Evolutionary conservation across 495 filamentous ascomycete species (phyloP).

Genomic region (Endocarpon pusillum): DNA sequence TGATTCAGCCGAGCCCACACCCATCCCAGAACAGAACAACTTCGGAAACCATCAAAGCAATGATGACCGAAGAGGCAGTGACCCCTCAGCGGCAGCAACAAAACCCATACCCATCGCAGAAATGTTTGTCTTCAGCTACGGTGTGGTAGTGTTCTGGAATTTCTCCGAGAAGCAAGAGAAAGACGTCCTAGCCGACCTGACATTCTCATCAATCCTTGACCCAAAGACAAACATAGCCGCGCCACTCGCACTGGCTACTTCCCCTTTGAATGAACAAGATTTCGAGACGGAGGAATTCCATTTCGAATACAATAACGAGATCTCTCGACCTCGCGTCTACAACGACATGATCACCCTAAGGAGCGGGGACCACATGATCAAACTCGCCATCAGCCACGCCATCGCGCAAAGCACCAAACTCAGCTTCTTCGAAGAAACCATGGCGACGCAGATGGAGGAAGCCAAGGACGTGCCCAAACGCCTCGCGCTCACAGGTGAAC

Average conservation of each 20-base stretch:
- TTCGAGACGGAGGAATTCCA: conserved; percentile 98
- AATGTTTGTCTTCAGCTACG: conserved; percentile 97
- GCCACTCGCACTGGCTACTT: conserved; percentile 44
- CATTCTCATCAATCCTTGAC: conserved; percentile 50
- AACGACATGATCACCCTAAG: conserved; percentile 98
- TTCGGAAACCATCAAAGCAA: conserved; percentile 5
- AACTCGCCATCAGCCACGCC: conserved; percentile 89
- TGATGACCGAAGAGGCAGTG: conserved; percentile 7
- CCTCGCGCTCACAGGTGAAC: conserved; percentile 70
- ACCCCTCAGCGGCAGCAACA: conserved; percentile 15
- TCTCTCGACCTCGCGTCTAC: conserved; percentile 76
- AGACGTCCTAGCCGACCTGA: conserved; percentile 86
- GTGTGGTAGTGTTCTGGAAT: conserved; percentile 98
- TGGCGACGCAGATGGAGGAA: conserved; percentile 84
- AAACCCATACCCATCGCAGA: conserved; percentile 57
- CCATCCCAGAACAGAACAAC: conserved; percentile 6
- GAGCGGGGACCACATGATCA: conserved; percentile 96
- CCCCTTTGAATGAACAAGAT: conserved; percentile 62
- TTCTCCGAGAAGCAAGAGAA: conserved; percentile 92
- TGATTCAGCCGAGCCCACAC: conserved; percentile 11
- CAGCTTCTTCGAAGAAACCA: conserved; percentile 90
- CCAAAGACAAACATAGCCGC: conserved; percentile 23
- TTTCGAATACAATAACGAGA: conserved; percentile 82
- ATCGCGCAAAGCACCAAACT: conserved; percentile 97
- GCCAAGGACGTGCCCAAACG: conserved; percentile 82